Base-by-base conservation (phyloP, 192 early-diverging fungal species). In the Gaertneriomyces sp. region DNA sequence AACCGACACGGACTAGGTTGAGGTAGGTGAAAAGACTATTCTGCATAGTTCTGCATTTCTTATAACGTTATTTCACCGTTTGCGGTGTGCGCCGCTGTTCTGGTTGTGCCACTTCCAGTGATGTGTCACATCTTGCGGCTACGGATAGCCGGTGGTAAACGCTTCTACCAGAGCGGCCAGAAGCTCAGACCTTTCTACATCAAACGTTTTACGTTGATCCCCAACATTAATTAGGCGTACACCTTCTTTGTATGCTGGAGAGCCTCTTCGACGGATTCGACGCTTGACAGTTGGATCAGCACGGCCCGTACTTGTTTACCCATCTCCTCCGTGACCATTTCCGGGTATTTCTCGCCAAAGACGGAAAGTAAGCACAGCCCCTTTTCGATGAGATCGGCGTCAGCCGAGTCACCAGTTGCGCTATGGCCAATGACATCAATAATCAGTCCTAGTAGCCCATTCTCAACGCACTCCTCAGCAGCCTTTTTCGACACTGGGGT, bases 301-400 rank as follows among this genome's bases (percentile, higher is more conserved):
- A 11, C 61, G 49, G 3, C 38, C 64, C 9, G 60, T 46, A 25
- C 39, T 47, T n/a, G 44, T 19, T n/a, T 12, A 44, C 43, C 20
- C 60, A 42, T 64, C 62, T 66, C 64, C 66, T 14, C 43, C 47
- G 33, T 9, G 59, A 11, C 10, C 9, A 11, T 33, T 33, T 9
- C 40, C 62, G 16, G 57, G 52, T 12, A 47, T 25, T 1, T 53
- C 46, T 14, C 16, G 2, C 14, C 60, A n/a, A 52, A 25, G n/a
- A 11, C 9, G 19, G 61, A 52, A 38, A 20, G 45, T 60, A 16
- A 11, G 20, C 12, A 52, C 12, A 11, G 11, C 55, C 70, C 73
- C 73, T 71, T 76, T 46, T 76, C 74, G 3, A 71, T 38, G 8
- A 71, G 46, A 53, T 76, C 74, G 7, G 33, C 19, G 52, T 76